Conservation (phyloP, 2,329 filamentous ascomycete species). For the Bipolaris victoriae region DNA sequence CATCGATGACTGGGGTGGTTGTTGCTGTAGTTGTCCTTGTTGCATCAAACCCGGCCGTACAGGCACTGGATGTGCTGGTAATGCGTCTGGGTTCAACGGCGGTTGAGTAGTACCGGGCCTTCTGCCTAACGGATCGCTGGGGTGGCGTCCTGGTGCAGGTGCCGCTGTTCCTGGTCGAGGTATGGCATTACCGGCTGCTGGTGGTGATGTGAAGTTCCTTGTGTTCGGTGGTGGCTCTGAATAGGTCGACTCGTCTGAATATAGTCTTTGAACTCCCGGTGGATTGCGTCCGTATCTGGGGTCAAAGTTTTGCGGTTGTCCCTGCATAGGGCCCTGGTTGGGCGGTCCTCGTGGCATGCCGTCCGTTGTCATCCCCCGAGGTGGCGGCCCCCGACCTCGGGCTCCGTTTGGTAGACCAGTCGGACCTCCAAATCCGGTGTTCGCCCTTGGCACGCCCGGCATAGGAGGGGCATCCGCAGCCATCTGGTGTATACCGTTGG, state of each 20-base stretch:
- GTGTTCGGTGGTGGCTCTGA: constrained; percentile 46
- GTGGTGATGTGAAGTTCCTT: constrained; percentile 35
- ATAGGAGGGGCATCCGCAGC: constrained; percentile 63
- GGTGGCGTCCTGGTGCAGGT: constrained; percentile 35
- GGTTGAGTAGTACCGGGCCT: constrained; percentile 50
- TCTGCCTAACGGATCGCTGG: constrained; percentile 37
- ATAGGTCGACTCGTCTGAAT: constrained; percentile 44
- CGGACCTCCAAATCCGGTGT: constrained; percentile 46
- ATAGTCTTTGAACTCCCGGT: constrained; percentile 41
- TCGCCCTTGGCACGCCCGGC: constrained; percentile 57
- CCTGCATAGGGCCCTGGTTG: constrained; percentile 26
- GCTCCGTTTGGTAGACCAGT: constrained; percentile 36
- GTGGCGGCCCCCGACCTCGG: constrained; percentile 38
- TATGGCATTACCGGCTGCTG: constrained; percentile 34
- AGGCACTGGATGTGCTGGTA: constrained; percentile 62
- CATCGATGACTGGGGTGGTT: constrained; percentile 33
- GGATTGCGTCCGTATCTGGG: constrained; percentile 37
- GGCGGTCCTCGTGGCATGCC: constrained; percentile 21
- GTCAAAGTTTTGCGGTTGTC: constrained; percentile 35
- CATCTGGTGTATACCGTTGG: constrained; percentile 69
- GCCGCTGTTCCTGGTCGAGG: constrained; percentile 42
- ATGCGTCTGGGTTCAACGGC: constrained; percentile 59
- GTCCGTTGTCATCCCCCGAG: constrained; percentile 23
- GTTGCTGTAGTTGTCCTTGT: constrained; percentile 29
- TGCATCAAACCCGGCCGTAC: constrained; percentile 60